Evolutionary conservation across 1,284 basidiomycete genomes (phyloP).

Genomic region (Xerocomus amazonicus): DNA sequence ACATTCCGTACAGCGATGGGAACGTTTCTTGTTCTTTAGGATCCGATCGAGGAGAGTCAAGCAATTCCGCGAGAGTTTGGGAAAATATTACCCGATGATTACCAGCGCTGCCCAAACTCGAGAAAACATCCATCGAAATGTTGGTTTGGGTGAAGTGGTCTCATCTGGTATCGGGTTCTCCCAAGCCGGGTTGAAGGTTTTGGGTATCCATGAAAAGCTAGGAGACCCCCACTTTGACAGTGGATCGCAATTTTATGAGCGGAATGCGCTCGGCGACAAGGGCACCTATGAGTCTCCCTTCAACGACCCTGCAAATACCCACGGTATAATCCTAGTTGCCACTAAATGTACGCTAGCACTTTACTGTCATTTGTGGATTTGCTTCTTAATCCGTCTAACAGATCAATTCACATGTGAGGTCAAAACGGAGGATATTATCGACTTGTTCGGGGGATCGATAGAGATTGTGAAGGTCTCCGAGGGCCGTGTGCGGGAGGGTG

Average conservation of each 20-base stretch:
- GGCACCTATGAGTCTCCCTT: background rate
- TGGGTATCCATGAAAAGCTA: background rate
- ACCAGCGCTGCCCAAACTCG: background rate
- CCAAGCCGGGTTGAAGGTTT: background rate
- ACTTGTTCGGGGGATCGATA: background rate
- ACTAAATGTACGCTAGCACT: background rate
- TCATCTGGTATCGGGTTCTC: background rate
- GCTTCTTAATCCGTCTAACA: background rate
- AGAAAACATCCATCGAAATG: background rate
- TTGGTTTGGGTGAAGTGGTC: too few species aligned
- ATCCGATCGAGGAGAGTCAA: background rate
- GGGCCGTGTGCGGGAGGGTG: background rate
- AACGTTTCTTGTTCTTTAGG: background rate
- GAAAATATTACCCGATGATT: background rate
- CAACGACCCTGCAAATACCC: background rate
- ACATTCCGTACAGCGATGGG: background rate
- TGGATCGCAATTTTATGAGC: too few species aligned
- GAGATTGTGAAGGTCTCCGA: background rate
- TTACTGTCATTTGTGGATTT: background rate
- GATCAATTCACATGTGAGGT: background rate
- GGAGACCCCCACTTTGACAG: background rate
- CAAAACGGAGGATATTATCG: background rate
- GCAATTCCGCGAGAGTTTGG: background rate
- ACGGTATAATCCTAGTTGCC: background rate
- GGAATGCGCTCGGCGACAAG: background rate